Conservation (phyloP, 768 basidiomycete species). For the Mycena epipterygia region DNA sequence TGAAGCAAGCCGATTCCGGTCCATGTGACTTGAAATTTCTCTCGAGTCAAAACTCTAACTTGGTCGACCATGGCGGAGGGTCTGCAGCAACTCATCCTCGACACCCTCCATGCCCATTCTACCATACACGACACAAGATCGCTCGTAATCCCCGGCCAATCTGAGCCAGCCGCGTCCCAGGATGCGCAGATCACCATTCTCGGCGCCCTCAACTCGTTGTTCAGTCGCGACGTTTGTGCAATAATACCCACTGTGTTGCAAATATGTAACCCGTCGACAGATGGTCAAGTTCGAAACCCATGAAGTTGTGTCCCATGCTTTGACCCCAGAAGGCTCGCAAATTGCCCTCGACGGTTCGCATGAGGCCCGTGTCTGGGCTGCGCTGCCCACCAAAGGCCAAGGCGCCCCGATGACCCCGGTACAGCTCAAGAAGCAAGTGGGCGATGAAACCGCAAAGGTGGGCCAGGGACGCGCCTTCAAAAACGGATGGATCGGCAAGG, state of each 20-base stretch:
- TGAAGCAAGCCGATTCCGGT: too few relatives aligned
- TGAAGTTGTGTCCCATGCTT: constrained; percentile 78
- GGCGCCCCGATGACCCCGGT: constrained; percentile 75
- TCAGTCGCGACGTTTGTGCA: constrained; percentile 81
- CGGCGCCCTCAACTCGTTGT: constrained; percentile 92
- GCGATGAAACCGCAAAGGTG: constrained; percentile 91
- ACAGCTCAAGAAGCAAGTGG: constrained; percentile 81
- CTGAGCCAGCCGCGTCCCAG: constrained; percentile 68
- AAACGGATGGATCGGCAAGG: constrained; percentile 96
- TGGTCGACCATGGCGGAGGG: constrained; percentile 77
- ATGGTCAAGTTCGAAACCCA: constrained; percentile 88
- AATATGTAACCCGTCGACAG: constrained; percentile 53
- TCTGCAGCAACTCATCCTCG: constrained; percentile 85
- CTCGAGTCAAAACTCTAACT: constrained; percentile 23
- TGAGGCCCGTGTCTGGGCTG: constrained; percentile 95
- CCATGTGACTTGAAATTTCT: background rate
- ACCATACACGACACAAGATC: constrained; percentile 78
- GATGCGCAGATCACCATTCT: constrained; percentile 89
- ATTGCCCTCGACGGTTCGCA: constrained; percentile 90
- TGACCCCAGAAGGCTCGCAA: constrained; percentile 87
- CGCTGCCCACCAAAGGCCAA: constrained; percentile 78
- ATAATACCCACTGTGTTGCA: constrained; percentile 20
- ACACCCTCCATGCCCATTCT: constrained; percentile 70
- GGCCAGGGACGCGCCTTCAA: constrained; percentile 98
- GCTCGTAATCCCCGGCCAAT: constrained; percentile 75